phyloP scores from a whole-genome alignment of 768 basidiomycete species.

The Jaapia argillacea region DNA sequence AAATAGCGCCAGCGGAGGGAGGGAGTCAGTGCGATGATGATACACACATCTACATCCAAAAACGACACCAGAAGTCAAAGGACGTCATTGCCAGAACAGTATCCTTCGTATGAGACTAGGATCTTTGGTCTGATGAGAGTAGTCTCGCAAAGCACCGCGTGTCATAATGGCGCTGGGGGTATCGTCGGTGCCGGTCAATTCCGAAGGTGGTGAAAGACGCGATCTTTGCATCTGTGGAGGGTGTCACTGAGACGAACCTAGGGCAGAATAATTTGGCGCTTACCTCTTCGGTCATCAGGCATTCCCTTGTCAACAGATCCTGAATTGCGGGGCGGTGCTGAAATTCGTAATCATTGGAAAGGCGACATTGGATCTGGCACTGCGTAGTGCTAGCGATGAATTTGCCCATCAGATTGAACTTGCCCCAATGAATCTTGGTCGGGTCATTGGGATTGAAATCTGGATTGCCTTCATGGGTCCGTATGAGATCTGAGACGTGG shows the following conservation, averaged over 20 bases:
- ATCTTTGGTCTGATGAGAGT: constrained; percentile 14
- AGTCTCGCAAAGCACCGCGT: constrained; percentile 13
- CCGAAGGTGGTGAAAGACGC: constrained; percentile 45
- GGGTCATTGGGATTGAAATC: constrained; percentile 60
- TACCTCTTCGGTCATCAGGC: constrained; percentile 67
- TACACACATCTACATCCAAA: too few species aligned
- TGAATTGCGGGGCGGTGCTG: constrained; percentile 43
- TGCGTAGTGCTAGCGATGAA: constrained; percentile 71
- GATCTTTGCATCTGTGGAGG: constrained; percentile 51
- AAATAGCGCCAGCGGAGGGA: too few species aligned
- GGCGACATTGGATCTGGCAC: constrained; percentile 67
- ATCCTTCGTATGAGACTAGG: constrained; percentile 19
- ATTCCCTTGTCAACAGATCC: constrained; percentile 42
- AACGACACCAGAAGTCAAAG: too few species aligned
- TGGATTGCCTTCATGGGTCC: constrained; percentile 75
- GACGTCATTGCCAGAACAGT: constrained; percentile 16
- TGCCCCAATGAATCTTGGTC: constrained; percentile 86
- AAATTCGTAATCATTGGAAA: constrained; percentile 48
- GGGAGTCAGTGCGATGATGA: too few species aligned
- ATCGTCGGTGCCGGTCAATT: constrained; percentile 27
- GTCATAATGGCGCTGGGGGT: constrained; percentile 6
- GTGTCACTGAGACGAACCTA: constrained; percentile 2
- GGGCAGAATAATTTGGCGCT: constrained; percentile 8
- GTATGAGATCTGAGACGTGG: constrained; percentile 82
- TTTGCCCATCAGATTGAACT: constrained; percentile 87